Base-by-base conservation (phyloP, 1,284 basidiomycete species). In the Psilocybe mexicana region DNA sequence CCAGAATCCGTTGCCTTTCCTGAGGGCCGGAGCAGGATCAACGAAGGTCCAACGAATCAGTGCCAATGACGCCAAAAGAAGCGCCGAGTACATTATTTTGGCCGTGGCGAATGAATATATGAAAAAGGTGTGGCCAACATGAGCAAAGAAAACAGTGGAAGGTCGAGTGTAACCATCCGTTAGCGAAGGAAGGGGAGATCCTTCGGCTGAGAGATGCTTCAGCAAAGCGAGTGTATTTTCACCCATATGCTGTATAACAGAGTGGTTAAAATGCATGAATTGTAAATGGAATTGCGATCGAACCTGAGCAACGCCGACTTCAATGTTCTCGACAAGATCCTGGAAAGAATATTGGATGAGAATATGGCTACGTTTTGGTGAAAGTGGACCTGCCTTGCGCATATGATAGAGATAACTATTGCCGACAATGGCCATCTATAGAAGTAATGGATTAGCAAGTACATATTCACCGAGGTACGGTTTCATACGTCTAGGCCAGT, bases 351-450 rank as follows among this genome's bases (percentile, higher is more conserved):
- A 12, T 6, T 33, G 58, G 33, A 53, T 26, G 24, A 38, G 30
- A n/a, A 3, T 14, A 7, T 23, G n/a, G 18, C 7, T 12, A 54
- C 14, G 6, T 14, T 24, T 4, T 2, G 43, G 43, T 28, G 26
- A 43, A 43, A 12, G 28, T 49, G 36, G 0, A 57, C 58, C 2
- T 48, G 74, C 85, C 76, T 90, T 90, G 55, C 90, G 87, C 73
- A 93, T 96, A 72, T 96, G 94, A 71, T 96, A 97, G 58, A 95
- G 79, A 71, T 98, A 99, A 62, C 88, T 92, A 72, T 97, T 94
- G 23, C 94, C 93, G 10, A 98, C 89, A 36, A 98, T 79, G 0
- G 96, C 96, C 85, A 98, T 95, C 88, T 97, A 72, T 3, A 61
- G n/a, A 52, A 26, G 63, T 42, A 33, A 25, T 25, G 5, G 18